Base-by-base conservation (phyloP, 371 early-diverging fungal genomes). In the Apophysomyces trapeziformis region DNA sequence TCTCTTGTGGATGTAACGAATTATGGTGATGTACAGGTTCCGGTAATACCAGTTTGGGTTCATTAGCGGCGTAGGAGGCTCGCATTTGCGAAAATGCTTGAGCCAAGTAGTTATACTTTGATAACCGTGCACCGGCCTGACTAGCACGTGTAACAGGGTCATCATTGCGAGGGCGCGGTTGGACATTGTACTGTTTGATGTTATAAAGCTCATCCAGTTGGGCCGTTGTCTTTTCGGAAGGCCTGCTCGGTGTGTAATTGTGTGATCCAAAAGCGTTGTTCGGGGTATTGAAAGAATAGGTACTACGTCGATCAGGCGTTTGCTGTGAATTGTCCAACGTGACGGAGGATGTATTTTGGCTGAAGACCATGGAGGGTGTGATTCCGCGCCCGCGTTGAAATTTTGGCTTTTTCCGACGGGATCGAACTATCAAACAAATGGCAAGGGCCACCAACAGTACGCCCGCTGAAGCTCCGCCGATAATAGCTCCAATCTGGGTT, bases 81-180 rank as follows among this genome's bases (percentile, higher is more conserved):
- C 74, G 74, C 74, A 74, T 75, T 59, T 80, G 80, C 16, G 75
- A 68, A 60, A 80, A 80, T 13, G 74, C 77, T 63, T 80, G 68
- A 1, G 77, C 62, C 35, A 80, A 44, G 56, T 72, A 75, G 39
- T 74, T 77, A 50, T 80, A 80, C 56, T 80, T 80, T 3, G 80
- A 80, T 21, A 80, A 47, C 32, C 80, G 73, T 46, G 77, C 77
- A 2, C 72, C 71, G 26, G 57, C 8, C 39, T 38, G 39, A 38
- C 57, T 58, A 2, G 47, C 47, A 36, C 44, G 36, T 18, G 7
- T 47, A 14, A n/a, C 41, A 7, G 16, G 59, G 21, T 58, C 59
- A 2, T 38, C 59, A n/a, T 38, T 41, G 18, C 59, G 36, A 18
- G 59, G 59, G 9, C 41, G 35, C 7, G 59, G 32, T 12, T n/a